These are phyloP conservation scores for Phascolomyces articulosus DNA, from an alignment of 371 early-diverging fungal genomes.

Conservation along the genomic window DNA sequence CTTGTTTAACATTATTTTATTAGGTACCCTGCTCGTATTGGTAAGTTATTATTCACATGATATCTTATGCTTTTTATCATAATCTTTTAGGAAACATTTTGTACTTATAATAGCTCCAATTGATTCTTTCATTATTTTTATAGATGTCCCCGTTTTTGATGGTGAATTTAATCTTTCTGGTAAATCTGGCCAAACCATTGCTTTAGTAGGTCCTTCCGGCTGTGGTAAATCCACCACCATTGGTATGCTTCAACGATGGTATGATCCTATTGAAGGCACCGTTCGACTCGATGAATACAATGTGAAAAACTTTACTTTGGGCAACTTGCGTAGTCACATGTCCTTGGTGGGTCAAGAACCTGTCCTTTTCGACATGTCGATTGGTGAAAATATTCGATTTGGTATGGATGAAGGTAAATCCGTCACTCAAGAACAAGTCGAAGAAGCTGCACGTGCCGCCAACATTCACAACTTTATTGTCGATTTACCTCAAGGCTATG, in stretches of 20 bases:
- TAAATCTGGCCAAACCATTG: constrained; percentile 76
- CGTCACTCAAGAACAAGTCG: constrained; percentile 61
- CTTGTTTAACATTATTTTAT: not conserved
- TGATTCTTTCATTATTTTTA: too few species aligned
- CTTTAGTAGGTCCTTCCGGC: constrained; percentile 65
- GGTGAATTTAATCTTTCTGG: constrained; percentile 72
- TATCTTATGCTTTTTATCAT: too few species aligned
- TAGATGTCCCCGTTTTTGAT: constrained; percentile 62
- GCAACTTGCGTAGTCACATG: constrained; percentile 68
- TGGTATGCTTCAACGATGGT: constrained; percentile 84
- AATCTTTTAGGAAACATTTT: too few species aligned
- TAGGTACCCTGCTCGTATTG: not conserved
- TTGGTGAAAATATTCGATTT: constrained; percentile 82
- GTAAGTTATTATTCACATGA: too few species aligned
- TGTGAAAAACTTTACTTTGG: constrained; percentile 60
- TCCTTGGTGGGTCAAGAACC: constrained; percentile 89
- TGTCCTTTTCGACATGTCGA: constrained; percentile 75
- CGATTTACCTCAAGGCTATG: constrained; percentile 72
- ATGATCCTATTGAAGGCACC: constrained; percentile 69
- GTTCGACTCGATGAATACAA: constrained; percentile 69
- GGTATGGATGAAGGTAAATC: constrained; percentile 54
- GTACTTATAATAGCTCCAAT: too few species aligned
- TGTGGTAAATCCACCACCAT: constrained; percentile 83
- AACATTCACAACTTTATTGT: constrained; percentile 83
- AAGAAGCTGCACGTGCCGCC: constrained; percentile 64